A percentile compares a stretch with the other conserved stretches of the same genome.
Conservation (phyloP, 306 rosid genomes). For the Arachis stenosperma region DNA sequence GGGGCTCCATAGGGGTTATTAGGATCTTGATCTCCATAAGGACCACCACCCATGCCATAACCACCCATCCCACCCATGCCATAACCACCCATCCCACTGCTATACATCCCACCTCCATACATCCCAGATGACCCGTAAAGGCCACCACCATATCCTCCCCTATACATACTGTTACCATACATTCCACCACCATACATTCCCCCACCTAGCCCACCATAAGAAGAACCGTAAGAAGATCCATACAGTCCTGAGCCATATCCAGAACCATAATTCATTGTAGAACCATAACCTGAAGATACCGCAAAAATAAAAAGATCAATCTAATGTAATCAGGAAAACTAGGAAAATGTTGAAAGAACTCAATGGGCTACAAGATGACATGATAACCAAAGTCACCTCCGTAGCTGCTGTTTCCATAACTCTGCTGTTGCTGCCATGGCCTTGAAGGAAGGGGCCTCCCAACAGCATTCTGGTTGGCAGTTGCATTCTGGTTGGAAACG, state of each 20-base stretch:
- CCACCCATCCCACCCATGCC: conserved; percentile 69
- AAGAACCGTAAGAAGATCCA: conserved; percentile 64
- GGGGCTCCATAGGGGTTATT: conserved; percentile 86
- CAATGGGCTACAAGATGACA: not conserved
- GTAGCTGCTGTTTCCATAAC: conserved; percentile 57
- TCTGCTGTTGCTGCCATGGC: conserved; percentile 99
- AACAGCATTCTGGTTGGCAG: conserved; percentile 59
- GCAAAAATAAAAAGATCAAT: conserved; percentile 14
- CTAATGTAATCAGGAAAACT: conserved; percentile 20
- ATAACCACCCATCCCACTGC: conserved; percentile 58
- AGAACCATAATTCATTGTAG: conserved; percentile 67
- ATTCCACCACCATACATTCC: conserved; percentile 85
- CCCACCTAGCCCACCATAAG: conserved; percentile 56
- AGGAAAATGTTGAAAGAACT: conserved; percentile 5
- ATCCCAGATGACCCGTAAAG: conserved; percentile 82
- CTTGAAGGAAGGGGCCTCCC: conserved; percentile 86
- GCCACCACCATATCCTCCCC: conserved; percentile 84
- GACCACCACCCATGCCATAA: conserved; percentile 93
- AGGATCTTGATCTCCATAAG: conserved; percentile 93
- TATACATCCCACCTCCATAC: conserved; percentile 96
- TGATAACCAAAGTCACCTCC: conserved; percentile 53
- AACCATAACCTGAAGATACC: conserved; percentile 64
- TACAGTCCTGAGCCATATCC: conserved; percentile 67
- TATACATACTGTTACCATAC: conserved; percentile 81
- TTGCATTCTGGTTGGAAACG: conserved; percentile 57